Conservation (phyloP, 2,329 filamentous ascomycete genomes). For the Beauveria scarabaeidicola region DNA sequence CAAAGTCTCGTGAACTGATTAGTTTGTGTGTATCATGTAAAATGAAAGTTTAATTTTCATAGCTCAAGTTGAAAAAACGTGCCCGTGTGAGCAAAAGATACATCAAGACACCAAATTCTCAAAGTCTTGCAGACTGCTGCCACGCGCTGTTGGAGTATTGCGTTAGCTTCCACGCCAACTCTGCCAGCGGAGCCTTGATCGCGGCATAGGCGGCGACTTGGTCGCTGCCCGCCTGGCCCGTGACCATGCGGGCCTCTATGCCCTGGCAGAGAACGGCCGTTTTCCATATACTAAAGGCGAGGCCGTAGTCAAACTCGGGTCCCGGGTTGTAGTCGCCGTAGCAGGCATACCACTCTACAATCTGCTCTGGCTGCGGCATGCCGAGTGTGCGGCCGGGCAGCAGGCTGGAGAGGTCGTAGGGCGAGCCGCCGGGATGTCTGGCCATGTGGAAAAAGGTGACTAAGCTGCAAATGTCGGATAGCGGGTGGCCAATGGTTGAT, state of each 20-base stretch:
- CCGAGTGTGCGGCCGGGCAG: slow-evolving; percentile 56
- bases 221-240: slow-evolving; percentile 80
- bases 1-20: no score
- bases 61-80: no score
- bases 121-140: slow-evolving; percentile 21
- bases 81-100: no score
- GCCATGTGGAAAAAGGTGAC: slow-evolving; percentile 17
- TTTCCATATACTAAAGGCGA: slow-evolving; percentile 54
- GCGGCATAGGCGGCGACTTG: slow-evolving; percentile 65
- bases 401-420: slow-evolving; percentile 36
- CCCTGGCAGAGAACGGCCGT: slow-evolving; percentile 65
- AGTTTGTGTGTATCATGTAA: not conserved
- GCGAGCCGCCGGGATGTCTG: not conserved
- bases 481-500: slow-evolving; percentile 81
- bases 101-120: not conserved
- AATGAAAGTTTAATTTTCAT: not conserved
- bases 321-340: slow-evolving; percentile 61
- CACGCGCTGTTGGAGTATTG: slow-evolving; percentile 28
- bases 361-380: slow-evolving; percentile 37
- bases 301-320: slow-evolving; percentile 51
- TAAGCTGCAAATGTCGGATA: slow-evolving; percentile 75
- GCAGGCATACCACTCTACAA: slow-evolving; percentile 33
- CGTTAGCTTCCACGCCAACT: slow-evolving; percentile 71
- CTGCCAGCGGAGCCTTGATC: slow-evolving; percentile 62
- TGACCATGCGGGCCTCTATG: slow-evolving; percentile 80